phyloP scores from a whole-genome alignment of 228 moss, liverwort and hornwort genomes.

The Sphagnum fallax region DNA sequence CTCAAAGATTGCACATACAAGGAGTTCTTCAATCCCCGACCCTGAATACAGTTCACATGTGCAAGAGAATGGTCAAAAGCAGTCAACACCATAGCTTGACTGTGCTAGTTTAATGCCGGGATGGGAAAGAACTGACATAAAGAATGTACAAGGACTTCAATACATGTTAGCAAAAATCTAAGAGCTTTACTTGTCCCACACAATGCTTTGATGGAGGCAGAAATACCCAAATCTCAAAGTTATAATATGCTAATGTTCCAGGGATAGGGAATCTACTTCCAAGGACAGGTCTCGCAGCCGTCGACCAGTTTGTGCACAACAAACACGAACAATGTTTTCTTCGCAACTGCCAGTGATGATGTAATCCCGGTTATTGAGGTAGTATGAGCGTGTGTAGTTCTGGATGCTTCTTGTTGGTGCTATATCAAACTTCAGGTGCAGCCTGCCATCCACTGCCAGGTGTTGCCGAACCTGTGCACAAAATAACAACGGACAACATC shows the following conservation, averaged over 20 bases:
- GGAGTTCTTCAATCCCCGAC: slow-evolving; percentile 57
- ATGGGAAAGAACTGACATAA: too few species aligned
- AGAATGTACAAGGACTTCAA: too few species aligned
- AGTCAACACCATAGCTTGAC: neutral
- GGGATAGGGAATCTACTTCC: slow-evolving; percentile 29
- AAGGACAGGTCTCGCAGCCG: slow-evolving; percentile 63
- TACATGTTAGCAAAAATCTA: too few species aligned
- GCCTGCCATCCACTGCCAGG: slow-evolving; percentile 73
- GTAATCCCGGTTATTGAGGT: slow-evolving; percentile 78
- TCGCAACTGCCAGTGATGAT: slow-evolving; percentile 85
- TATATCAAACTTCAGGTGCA: slow-evolving; percentile 69
- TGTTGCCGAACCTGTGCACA: slow-evolving; percentile 58
- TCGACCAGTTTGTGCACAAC: slow-evolving; percentile 80
- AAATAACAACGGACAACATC: neutral
- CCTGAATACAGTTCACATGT: slow-evolving; percentile 22
- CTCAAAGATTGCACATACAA: slow-evolving; percentile 74
- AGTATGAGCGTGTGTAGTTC: slow-evolving; percentile 79
- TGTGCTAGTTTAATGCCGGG: neutral
- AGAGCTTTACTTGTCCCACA: too few species aligned
- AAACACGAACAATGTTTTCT: slow-evolving; percentile 76
- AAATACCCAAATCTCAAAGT: too few species aligned
- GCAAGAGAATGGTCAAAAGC: neutral
- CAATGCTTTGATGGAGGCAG: too few species aligned
- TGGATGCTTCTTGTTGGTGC: slow-evolving; percentile 47
- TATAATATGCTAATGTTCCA: too few species aligned